Evolutionary conservation across 352 stramenopile genomes (phyloP).

Genomic region (Discostella stelligera): DNA sequence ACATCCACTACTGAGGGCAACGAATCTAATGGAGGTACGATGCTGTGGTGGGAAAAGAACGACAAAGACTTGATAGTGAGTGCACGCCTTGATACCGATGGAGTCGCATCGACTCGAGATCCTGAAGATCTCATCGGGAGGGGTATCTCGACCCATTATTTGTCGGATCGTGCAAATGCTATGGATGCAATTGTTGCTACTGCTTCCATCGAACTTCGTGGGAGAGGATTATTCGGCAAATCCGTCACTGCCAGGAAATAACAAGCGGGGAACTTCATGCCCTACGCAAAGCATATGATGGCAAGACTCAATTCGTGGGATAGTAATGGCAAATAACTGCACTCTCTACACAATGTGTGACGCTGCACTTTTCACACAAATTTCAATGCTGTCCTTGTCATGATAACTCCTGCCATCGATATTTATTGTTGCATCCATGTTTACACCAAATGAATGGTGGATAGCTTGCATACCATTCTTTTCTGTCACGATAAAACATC

Average conservation of each 20-base stretch:
- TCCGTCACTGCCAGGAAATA: constrained; percentile 46
- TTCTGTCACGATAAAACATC: too few species aligned
- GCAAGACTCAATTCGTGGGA: too few species aligned
- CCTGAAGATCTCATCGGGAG: constrained; percentile 62
- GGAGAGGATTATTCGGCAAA: constrained; percentile 52
- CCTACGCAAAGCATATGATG: too few species aligned
- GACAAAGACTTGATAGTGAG: constrained; percentile 60
- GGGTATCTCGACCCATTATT: neutral
- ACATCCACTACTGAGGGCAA: neutral
- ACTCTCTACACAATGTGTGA: too few species aligned
- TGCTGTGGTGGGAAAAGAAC: constrained; percentile 45
- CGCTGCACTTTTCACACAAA: too few species aligned
- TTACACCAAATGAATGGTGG: too few species aligned
- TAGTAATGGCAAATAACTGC: too few species aligned
- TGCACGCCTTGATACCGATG: constrained; percentile 63
- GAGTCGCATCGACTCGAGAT: constrained; percentile 63
- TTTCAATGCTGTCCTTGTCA: too few species aligned
- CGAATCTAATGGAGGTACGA: neutral
- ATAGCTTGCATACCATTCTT: too few species aligned
- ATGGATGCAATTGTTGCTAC: neutral
- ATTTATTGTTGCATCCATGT: too few species aligned
- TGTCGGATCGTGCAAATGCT: neutral
- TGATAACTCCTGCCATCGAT: too few species aligned
- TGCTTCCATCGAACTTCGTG: constrained; percentile 38
- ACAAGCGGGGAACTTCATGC: neutral